A percentile compares a stretch with the other conserved stretches of the same genome.
Conservation (phyloP, 208 protist species). For the Porcisia deanei region DNA sequence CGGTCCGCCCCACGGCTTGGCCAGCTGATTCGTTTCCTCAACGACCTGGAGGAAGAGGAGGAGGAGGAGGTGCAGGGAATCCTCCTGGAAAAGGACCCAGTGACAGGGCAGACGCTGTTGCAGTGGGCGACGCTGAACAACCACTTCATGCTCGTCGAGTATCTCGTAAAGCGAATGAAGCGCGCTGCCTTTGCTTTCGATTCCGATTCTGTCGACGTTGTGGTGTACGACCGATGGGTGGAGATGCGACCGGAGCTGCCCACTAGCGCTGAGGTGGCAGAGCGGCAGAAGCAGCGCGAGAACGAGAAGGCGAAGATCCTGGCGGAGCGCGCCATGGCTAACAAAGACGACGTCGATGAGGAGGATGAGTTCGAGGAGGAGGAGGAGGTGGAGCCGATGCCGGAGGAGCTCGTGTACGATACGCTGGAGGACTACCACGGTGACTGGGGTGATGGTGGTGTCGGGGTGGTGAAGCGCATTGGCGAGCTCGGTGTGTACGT, state of each 20-base stretch:
- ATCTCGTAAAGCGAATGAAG: constrained; percentile 79
- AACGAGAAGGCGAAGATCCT: constrained; percentile 57
- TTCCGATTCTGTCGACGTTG: constrained; percentile 64
- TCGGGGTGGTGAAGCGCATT: constrained; percentile 82
- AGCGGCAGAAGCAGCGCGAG: constrained; percentile 72
- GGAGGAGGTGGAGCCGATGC: constrained; percentile 74
- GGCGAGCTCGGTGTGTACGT: constrained; percentile 90
- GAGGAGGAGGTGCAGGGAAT: constrained; percentile 76
- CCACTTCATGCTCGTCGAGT: constrained; percentile 86
- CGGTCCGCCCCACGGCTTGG: constrained; percentile 67
- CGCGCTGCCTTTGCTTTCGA: constrained; percentile 84
- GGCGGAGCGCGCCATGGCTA: constrained; percentile 42
- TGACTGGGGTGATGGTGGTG: constrained; percentile 72
- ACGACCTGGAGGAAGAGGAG: constrained; percentile 85
- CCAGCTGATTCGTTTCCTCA: constrained; percentile 76
- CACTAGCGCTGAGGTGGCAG: constrained; percentile 67
- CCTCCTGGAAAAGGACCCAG: constrained; percentile 78
- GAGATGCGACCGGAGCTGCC: constrained; percentile 88
- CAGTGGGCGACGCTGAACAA: constrained; percentile 87
- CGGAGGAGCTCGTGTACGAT: constrained; percentile 86
- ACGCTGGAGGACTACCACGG: constrained; percentile 84
- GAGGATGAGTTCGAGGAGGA: constrained; percentile 71
- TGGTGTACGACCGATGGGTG: constrained; percentile 79
- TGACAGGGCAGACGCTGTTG: constrained; percentile 84
- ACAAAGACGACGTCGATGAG: constrained; percentile 14